phyloP scores from a whole-genome alignment of 2,329 filamentous ascomycete species.

The Bipolaris victoriae region DNA sequence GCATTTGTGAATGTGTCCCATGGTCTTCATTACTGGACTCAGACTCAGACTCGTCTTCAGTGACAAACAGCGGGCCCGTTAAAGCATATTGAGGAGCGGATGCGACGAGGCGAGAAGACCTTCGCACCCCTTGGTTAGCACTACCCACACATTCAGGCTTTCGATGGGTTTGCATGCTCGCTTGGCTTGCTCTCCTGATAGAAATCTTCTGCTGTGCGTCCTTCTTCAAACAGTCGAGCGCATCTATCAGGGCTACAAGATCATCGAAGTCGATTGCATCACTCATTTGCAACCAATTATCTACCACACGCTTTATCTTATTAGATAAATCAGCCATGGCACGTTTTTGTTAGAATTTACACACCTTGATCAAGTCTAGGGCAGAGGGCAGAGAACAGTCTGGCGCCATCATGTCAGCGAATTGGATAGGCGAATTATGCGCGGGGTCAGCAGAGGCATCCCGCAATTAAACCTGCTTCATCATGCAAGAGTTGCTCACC shows the following conservation, averaged over 20 bases:
- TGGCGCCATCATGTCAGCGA: not conserved
- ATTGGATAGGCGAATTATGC: not conserved
- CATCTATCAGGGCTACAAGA: constrained; percentile 7
- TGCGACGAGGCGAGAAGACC: constrained; percentile 1
- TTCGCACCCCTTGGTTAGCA: constrained; percentile 5
- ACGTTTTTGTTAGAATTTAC: not conserved
- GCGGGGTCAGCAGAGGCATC: not conserved
- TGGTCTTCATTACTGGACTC: not conserved
- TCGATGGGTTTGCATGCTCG: not conserved
- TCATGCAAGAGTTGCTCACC: not conserved
- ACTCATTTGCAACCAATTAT: constrained; percentile 8
- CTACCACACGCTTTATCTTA: not conserved
- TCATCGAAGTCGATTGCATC: constrained; percentile 1
- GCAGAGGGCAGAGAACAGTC: constrained; percentile 1
- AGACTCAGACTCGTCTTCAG: constrained; percentile 1
- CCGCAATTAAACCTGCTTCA: not conserved
- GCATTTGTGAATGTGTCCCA: not conserved
- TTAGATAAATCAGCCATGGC: not conserved
- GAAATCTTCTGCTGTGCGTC: constrained; percentile 7
- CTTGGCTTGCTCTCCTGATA: not conserved
- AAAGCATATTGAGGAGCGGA: constrained; percentile 2
- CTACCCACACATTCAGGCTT: not conserved
- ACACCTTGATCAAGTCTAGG: constrained; percentile 7
- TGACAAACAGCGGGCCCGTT: constrained; percentile 3
- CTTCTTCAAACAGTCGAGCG: constrained; percentile 8